Conservation (phyloP, 371 early-diverging fungal genomes). For the Dinochytrium kinnereticum region DNA sequence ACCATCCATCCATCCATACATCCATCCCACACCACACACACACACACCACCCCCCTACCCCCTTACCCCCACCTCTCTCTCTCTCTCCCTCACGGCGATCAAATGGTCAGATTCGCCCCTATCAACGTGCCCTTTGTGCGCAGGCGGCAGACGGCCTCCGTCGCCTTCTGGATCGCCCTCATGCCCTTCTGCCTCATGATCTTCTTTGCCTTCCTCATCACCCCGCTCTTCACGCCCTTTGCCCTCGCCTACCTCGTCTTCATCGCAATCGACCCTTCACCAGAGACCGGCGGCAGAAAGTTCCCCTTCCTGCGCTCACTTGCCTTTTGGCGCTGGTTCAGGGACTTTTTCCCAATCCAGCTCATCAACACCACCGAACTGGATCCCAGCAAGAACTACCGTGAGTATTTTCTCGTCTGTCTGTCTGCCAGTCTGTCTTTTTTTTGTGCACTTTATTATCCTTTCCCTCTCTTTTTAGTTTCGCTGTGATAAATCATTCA, state of each 20-base stretch:
- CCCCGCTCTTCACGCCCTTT: constrained; percentile 58
- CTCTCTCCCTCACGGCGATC: neutral
- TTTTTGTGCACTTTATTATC: neutral
- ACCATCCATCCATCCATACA: neutral
- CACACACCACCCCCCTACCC: neutral
- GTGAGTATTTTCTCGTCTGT: constrained; percentile 27
- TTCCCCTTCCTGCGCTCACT: constrained; percentile 61
- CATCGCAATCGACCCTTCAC: constrained; percentile 48
- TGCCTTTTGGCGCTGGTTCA: constrained; percentile 74
- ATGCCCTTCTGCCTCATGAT: constrained; percentile 61
- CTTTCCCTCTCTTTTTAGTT: neutral
- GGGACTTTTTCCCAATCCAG: constrained; percentile 78
- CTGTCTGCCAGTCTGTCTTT: neutral
- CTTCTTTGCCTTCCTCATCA: constrained; percentile 57
- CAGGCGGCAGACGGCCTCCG: constrained; percentile 72
- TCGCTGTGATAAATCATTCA: no score
- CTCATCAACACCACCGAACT: constrained; percentile 78
- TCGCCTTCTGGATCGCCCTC: constrained; percentile 64
- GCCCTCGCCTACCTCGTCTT: constrained; percentile 71
- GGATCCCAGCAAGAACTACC: constrained; percentile 69
- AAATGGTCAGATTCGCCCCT: constrained; percentile 51
- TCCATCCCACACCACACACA: neutral
- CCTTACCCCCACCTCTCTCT: neutral
- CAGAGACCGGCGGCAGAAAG: constrained; percentile 73
- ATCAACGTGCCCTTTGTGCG: constrained; percentile 74